Percentiles rank a stretch among this genome's conserved stretches.
Conservation (phyloP, 2,329 filamentous ascomycete species). For the Penicillium sp. region DNA sequence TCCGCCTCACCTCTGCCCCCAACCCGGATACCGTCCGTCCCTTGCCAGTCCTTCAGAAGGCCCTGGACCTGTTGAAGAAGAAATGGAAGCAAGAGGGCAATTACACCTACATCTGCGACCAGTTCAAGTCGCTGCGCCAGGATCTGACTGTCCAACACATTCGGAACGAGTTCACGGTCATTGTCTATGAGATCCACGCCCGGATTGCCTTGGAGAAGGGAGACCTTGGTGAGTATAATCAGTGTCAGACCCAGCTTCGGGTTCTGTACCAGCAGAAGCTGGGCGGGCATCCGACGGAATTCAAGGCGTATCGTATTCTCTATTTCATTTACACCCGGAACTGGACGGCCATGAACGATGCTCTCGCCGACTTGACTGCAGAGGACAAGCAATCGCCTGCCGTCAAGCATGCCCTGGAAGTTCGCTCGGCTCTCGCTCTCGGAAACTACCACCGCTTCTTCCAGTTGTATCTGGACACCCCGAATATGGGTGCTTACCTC, state of each 20-base stretch:
- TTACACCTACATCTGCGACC: slow-evolving; percentile 97
- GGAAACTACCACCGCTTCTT: slow-evolving; percentile 99
- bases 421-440: slow-evolving; percentile 86
- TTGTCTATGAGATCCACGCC: slow-evolving; percentile 95
- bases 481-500: slow-evolving; percentile 95
- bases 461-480: slow-evolving; percentile 89
- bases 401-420: slow-evolving; percentile 87
- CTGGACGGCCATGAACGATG: slow-evolving; percentile 95
- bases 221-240: slow-evolving; percentile 99
- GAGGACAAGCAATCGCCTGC: slow-evolving; percentile 86
- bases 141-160: slow-evolving; percentile 98
- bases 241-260: slow-evolving; percentile 97
- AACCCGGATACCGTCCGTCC: slow-evolving; percentile 88
- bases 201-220: slow-evolving; percentile 97
- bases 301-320: slow-evolving; percentile 98
- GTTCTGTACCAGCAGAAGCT: slow-evolving; percentile 84
- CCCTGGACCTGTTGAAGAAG: slow-evolving; percentile 83
- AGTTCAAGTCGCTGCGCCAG: slow-evolving; percentile 98
- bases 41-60: slow-evolving; percentile 74
- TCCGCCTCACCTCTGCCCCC: slow-evolving; percentile 87
- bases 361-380: slow-evolving; percentile 96
- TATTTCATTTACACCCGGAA: slow-evolving; percentile 99
- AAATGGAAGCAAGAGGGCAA: slow-evolving; percentile 95
- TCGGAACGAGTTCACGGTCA: slow-evolving; percentile 94
- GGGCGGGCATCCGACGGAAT: slow-evolving; percentile 89